Evolutionary conservation across 2,329 filamentous ascomycete species (phyloP), one percentile per base, ranked within the genome.

Genomic region (Xylaria sp.): DNA sequence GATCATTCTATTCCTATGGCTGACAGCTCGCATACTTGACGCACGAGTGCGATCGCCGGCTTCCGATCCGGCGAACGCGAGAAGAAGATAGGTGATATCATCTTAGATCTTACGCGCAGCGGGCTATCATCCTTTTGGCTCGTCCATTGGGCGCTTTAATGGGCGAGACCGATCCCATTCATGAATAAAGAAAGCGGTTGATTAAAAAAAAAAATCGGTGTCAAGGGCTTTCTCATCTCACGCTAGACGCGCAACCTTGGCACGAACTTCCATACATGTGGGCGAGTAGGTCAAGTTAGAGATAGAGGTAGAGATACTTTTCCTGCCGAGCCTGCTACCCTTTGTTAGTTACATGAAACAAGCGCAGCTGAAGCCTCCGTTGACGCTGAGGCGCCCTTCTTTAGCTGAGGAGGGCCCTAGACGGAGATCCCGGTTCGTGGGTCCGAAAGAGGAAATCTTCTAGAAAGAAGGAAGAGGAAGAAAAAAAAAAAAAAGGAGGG

Each of bases 401-500:
- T 4, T 17, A 62, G 59, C 63, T 65, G 51, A 60, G 28, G 35
- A 37, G 17, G 23, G 23, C 49, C 58, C 54, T 21, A 28, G 33
- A 31, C 37, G 38, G 53, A 37, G 40, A 52, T 37, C 62, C 62
- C 54, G 51, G 60, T 19, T 23, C 25, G 12, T 2, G 17, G 17
- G 38, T 40, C 64, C 57, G n/a, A 60, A 66, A 64, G 21, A 15
- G 61, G 64, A 66, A 66, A 66, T 61, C 15, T 64, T 66, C 64
- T 57, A 61, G 64, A 66, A 66, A 31, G 9, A 31, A 9, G 60
- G 56, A 51, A 21, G 56, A 31, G 28, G 38, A n/a, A n/a, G n/a
- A n/a, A n/a, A n/a, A n/a, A n/a, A n/a, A n/a, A n/a, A n/a, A 31
- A 31, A 31, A 9, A 61, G 56, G 51, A 21, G 56, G 38, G 28